Evolutionary conservation across 768 basidiomycete genomes (phyloP).

Genomic region (Gelatoporia subvermispora): DNA sequence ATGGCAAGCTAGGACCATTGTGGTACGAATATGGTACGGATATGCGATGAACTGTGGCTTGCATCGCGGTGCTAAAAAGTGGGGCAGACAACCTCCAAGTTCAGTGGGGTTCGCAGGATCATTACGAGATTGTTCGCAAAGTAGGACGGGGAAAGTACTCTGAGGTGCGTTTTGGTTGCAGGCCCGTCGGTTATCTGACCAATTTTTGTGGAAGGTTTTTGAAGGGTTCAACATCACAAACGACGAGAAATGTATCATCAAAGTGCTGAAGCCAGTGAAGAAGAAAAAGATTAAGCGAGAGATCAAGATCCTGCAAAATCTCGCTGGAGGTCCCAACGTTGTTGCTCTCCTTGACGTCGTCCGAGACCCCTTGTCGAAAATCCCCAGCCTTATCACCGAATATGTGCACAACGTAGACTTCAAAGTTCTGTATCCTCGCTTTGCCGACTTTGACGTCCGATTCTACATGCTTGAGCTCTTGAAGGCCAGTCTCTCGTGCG

Average conservation of each 20-base stretch:
- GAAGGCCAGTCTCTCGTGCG: slow-evolving; percentile 49
- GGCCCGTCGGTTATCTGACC: not conserved
- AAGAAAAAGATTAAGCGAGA: slow-evolving; percentile 99
- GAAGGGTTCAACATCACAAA: slow-evolving; percentile 89
- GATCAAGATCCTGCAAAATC: slow-evolving; percentile 96
- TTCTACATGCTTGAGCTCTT: slow-evolving; percentile 96
- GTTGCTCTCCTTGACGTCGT: slow-evolving; percentile 93
- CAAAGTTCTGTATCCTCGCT: slow-evolving; percentile 92
- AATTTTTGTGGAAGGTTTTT: slow-evolving; percentile 55
- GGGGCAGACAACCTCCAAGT: slow-evolving; percentile 86
- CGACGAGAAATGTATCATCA: slow-evolving; percentile 95
- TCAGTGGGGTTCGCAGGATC: slow-evolving; percentile 97
- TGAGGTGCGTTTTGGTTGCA: slow-evolving; percentile 48
- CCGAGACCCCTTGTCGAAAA: slow-evolving; percentile 92
- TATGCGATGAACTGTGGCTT: slow-evolving; percentile 1
- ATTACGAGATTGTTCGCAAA: slow-evolving; percentile 96
- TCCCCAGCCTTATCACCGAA: slow-evolving; percentile 95
- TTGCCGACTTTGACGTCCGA: slow-evolving; percentile 92
- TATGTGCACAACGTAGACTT: slow-evolving; percentile 98
- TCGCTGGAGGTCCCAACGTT: slow-evolving; percentile 93
- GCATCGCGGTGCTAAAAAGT: not conserved
- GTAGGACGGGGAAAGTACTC: slow-evolving; percentile 95
- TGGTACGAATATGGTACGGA: slow-evolving; percentile 93
- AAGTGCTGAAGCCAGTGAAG: slow-evolving; percentile 98
- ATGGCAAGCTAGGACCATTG: slow-evolving; percentile 77